Evolutionary conservation across 2,329 filamentous ascomycete species (phyloP), one percentile per base, ranked within the genome.

Genomic region (Ophioceras dolichostomum): DNA sequence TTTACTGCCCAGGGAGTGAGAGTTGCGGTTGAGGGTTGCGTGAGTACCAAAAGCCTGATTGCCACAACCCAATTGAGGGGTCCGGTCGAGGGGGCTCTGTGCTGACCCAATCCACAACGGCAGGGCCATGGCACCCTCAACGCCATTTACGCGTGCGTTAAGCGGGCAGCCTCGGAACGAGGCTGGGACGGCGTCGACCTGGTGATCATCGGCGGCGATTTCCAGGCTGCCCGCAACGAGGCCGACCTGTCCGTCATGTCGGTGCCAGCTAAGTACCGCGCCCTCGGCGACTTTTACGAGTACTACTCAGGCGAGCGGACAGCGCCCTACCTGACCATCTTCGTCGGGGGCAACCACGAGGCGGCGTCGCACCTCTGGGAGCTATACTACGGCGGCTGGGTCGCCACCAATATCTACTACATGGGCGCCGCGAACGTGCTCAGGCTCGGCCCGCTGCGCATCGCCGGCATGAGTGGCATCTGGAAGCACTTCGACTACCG

Each of bases 341-440:
- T 96, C 60, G 79, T 94, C 36, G 88, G 80, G 31, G 91, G 91
- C 3, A 98, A 98, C 54, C 91, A 98, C 52, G 91, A 98, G 62
- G 89, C 91, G 1, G 83, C 83, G 50, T 87, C 83, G 36, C 78
- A 96, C 58, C 65, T 94, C 5, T 91, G 79, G 67, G 91, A 98
- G 60, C 72, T 98, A 0, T 94, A 85, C 62, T 94, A 96, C 54
- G 91, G 91, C 36, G 91, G 91, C 36, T 98, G 91, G 91, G 91
- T 86, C 5, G 89, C 89, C 7, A 87, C 86, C 8, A 94, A 91
- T 47, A 96, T 98, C 45, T 98, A 95, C 66, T 98, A 95, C 60
- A 71, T 96, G 56, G 91, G 91, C 34, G 85, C 87, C 24, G 86
- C 91, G 41, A 95, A 94, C 53, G 79, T 98, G 8, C 56, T 98